phyloP scores from a whole-genome alignment of 2,329 filamentous ascomycete species.

The Fusarium sterilihyphosum region DNA sequence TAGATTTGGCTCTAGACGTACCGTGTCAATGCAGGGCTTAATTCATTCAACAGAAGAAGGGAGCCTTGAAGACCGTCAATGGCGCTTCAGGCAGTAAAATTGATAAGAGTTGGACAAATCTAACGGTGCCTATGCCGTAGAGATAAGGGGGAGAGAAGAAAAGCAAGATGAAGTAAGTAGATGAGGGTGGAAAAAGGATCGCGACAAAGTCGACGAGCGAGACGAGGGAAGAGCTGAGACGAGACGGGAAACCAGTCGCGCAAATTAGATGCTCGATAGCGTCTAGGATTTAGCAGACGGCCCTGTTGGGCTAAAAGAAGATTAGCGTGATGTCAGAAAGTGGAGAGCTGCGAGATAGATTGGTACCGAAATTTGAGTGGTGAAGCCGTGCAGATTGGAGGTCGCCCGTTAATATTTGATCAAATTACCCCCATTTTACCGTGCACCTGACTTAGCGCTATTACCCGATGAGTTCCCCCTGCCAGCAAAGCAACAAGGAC shows the following conservation, averaged over 20 bases:
- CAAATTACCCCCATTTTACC: constrained; percentile 36
- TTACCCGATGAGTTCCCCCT: constrained; percentile 30
- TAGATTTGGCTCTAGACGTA: constrained; percentile 33
- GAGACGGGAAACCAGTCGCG: constrained; percentile 43
- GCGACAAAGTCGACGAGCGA: constrained; percentile 38
- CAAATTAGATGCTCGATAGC: constrained; percentile 47
- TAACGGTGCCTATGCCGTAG: constrained; percentile 28
- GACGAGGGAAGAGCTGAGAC: constrained; percentile 40
- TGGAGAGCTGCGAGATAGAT: constrained; percentile 43
- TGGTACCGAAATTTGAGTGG: constrained; percentile 14
- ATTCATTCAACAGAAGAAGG: constrained; percentile 30
- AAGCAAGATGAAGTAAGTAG: constrained; percentile 28
- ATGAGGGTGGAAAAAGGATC: constrained; percentile 41
- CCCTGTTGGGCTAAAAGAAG: constrained; percentile 35
- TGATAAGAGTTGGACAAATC: constrained; percentile 12
- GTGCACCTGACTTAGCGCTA: constrained; percentile 36
- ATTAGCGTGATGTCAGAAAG: constrained; percentile 25
- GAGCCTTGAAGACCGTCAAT: constrained; percentile 22
- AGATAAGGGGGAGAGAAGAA: constrained; percentile 31
- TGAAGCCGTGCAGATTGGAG: neutral
- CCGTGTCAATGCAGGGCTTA: constrained; percentile 42
- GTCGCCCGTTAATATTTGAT: constrained; percentile 27
- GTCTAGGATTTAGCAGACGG: constrained; percentile 41
- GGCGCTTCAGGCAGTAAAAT: constrained; percentile 21
- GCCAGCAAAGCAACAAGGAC: constrained; percentile 20